These are phyloP conservation scores for Termitomyces sp. DNA, from an alignment of 768 basidiomycete genomes.

Conservation along the genomic window DNA sequence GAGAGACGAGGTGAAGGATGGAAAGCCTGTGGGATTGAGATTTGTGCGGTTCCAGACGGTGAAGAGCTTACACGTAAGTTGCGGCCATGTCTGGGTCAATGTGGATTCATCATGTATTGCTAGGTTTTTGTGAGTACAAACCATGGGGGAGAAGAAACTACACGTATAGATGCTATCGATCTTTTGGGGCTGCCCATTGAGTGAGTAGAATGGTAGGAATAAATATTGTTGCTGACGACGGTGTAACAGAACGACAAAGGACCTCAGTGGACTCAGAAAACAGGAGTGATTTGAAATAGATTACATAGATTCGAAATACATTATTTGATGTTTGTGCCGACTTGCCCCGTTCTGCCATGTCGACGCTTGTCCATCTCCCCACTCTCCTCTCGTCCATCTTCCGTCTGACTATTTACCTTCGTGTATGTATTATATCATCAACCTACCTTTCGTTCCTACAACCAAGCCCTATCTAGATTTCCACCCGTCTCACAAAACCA, in stretches of 20 bases:
- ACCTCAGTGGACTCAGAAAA: conserved; percentile 27
- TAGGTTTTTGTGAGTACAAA: conserved; percentile 72
- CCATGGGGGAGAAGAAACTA: conserved; percentile 59
- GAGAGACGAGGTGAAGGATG: conserved; percentile 42
- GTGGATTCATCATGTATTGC: background rate
- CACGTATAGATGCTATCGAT: conserved; percentile 66
- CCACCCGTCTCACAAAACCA: conserved; percentile 29
- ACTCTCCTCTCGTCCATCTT: conserved; percentile 32
- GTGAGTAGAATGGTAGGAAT: conserved; percentile 33
- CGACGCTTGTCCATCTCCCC: conserved; percentile 18
- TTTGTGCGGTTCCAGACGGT: conserved; percentile 71
- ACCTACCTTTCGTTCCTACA: background rate
- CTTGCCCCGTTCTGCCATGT: conserved; percentile 7
- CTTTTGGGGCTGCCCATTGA: conserved; percentile 55
- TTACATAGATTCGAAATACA: background rate
- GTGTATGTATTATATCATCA: conserved; percentile 32
- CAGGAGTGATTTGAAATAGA: conserved; percentile 12
- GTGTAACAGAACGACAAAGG: conserved; percentile 27
- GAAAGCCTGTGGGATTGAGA: conserved; percentile 48
- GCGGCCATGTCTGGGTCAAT: background rate
- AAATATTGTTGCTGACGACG: background rate
- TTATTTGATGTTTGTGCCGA: background rate
- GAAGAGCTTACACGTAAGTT: conserved; percentile 59
- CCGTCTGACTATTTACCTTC: conserved; percentile 42
- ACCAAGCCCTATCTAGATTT: conserved; percentile 28